A percentile compares a stretch with the other conserved stretches of the same genome.
These are phyloP conservation scores for Monosporascus sp. DNA, from an alignment of 2,329 filamentous ascomycete species.

Conservation along the genomic window DNA sequence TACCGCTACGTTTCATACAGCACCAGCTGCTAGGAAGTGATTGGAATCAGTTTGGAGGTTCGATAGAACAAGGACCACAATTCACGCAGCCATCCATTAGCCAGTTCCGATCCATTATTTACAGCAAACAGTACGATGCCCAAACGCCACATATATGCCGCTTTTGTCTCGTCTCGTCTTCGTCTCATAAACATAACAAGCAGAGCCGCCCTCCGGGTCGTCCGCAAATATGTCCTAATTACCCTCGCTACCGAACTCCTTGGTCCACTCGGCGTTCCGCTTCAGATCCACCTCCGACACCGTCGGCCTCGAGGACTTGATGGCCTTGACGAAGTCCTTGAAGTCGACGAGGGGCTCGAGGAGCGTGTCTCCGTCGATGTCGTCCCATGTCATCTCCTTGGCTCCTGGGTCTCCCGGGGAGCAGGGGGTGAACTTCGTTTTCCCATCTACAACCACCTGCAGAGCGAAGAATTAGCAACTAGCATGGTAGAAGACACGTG, in stretches of 20 bases:
- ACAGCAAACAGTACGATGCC: too few species aligned
- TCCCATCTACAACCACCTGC: slow-evolving; percentile 65
- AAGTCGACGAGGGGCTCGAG: slow-evolving; percentile 80
- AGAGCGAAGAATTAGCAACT: neutral
- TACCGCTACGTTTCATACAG: too few species aligned
- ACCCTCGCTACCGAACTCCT: slow-evolving; percentile 92
- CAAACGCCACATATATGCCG: too few species aligned
- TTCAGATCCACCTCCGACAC: slow-evolving; percentile 83
- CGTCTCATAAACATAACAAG: too few species aligned
- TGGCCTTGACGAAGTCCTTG: slow-evolving; percentile 90
- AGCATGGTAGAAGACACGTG: neutral
- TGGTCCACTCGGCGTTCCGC: slow-evolving; percentile 86
- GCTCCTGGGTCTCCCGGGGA: slow-evolving; percentile 85
- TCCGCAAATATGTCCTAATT: slow-evolving; percentile 23
- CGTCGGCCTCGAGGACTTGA: slow-evolving; percentile 82
- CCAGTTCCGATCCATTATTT: too few species aligned
- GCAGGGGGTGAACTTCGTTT: slow-evolving; percentile 76
- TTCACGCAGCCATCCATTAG: too few species aligned
- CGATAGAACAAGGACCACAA: too few species aligned
- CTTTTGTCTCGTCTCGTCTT: too few species aligned
- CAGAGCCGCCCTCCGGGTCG: too few species aligned
- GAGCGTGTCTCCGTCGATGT: slow-evolving; percentile 76
- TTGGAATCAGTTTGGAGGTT: too few species aligned
- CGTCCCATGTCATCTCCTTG: slow-evolving; percentile 89
- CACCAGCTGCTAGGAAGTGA: too few species aligned